Percentiles rank a stretch among this genome's conserved stretches.
Evolutionary conservation across 805 yeast genomes (phyloP).

Genomic region (Wickerhamiella sergipiensis): DNA sequence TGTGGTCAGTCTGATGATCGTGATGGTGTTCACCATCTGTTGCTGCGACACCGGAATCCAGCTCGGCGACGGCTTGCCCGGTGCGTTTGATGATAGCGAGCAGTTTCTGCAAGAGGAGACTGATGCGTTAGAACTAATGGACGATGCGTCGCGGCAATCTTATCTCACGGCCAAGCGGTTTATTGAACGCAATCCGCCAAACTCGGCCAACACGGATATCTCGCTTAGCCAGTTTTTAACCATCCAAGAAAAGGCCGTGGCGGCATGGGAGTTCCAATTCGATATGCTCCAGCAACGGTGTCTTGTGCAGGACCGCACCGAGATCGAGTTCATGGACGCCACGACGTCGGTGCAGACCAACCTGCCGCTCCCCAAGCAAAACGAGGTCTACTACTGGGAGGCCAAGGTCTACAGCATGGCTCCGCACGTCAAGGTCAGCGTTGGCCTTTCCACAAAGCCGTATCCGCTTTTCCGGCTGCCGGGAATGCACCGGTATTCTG

Average conservation of each 20-base stretch:
- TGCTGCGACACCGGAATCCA: constrained; percentile 20
- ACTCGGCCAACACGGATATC: constrained; percentile 29
- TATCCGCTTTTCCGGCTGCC: constrained; percentile 91
- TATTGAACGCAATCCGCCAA: constrained; percentile 30
- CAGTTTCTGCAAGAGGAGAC: constrained; percentile 46
- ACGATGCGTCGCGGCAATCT: constrained; percentile 36
- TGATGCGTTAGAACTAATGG: constrained; percentile 51
- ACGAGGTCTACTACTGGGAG: constrained; percentile 83
- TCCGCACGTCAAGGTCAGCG: constrained; percentile 36
- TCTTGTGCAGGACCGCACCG: constrained; percentile 54
- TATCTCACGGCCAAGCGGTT: constrained; percentile 50
- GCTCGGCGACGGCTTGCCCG: constrained; percentile 35
- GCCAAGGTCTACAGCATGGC: constrained; percentile 66
- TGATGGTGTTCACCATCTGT: constrained; percentile 8
- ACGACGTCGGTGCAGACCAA: constrained; percentile 66
- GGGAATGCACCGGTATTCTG: constrained; percentile 74
- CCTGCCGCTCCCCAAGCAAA: constrained; percentile 68
- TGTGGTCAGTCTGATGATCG: constrained; percentile 6
- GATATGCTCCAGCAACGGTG: constrained; percentile 37
- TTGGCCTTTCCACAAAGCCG: constrained; percentile 77
- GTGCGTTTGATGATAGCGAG: constrained; percentile 50
- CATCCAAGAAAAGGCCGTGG: constrained; percentile 77
- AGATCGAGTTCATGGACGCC: constrained; percentile 33
- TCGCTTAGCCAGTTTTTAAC: constrained; percentile 44
- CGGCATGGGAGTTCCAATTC: constrained; percentile 73